Base-by-base conservation (phyloP, 1,284 basidiomycete genomes). In the Microstroma glucosiphilum region DNA sequence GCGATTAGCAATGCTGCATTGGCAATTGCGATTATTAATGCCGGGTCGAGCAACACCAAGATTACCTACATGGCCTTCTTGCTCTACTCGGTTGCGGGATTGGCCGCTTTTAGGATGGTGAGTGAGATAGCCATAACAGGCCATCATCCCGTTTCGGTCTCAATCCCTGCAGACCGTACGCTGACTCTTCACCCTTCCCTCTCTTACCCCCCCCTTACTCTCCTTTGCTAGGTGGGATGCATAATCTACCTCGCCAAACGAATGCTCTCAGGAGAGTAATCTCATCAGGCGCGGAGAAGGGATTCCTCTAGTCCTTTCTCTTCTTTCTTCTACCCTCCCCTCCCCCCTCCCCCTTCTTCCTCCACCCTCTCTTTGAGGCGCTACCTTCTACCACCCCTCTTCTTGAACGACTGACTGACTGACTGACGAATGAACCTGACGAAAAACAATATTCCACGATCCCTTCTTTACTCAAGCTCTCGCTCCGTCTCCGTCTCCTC, bases 61-160 rank as follows among this genome's bases (percentile, higher is more conserved):
- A 66, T 62, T 8, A 60, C 61, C n/a, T 79, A 79, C 62, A 78
- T 77, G 77, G 76, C 63, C 11, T 68, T 78, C 53, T 53, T 78
- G 49, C 67, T 78, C 55, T 78, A 77, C 41, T 62, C 64, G 1
- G 73, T 78, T 0, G 73, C 76, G 0, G 75, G 62, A 0, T 60
- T 78, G 30, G 70, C 75, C 17, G 56, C 67, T 46, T 70, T 78
- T 62, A 62, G 76, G 26, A 66, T 77, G 13, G 60, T 56, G 62
- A 19, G 74, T 71, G 3, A 62, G 66, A 17, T 68, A 68, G 13
- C 60, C n/a, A n/a, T n/a, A n/a, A n/a, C n/a, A n/a, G 30, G 30
- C 30, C 30, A 37, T 37, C 30, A 9, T n/a, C n/a, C n/a, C n/a
- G n/a, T n/a, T n/a, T n/a, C n/a, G n/a, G n/a, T n/a, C n/a, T n/a